These are phyloP conservation scores for Solanum chiquidenum DNA, from an alignment of 257 asterid genomes.

Conservation along the genomic window DNA sequence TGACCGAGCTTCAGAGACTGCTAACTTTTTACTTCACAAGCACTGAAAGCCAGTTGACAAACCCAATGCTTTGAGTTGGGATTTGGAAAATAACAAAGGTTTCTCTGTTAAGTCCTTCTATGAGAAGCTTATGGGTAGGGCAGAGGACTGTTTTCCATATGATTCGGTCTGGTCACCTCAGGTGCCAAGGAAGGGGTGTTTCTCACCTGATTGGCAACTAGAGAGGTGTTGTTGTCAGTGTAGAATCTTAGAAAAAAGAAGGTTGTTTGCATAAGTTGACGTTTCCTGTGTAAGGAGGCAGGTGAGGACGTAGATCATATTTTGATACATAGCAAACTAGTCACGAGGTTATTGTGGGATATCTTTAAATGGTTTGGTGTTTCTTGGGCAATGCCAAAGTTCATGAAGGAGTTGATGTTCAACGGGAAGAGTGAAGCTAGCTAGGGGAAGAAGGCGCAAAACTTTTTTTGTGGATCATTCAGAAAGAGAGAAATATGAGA, in stretches of 20 bases:
- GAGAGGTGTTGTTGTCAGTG: background rate
- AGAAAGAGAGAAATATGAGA: background rate
- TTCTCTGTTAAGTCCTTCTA: background rate
- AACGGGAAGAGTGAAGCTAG: background rate
- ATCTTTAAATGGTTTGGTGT: background rate
- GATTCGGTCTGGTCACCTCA: background rate
- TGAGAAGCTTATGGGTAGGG: background rate
- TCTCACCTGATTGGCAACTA: background rate
- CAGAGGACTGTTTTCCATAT: background rate
- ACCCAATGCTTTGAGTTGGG: background rate
- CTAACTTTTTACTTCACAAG: background rate
- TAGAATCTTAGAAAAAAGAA: background rate
- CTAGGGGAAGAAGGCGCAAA: background rate
- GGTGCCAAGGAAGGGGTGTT: background rate
- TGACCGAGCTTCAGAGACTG: background rate
- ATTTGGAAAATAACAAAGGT: background rate
- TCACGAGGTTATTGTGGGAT: background rate
- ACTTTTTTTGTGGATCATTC: background rate
- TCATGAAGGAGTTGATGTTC: background rate
- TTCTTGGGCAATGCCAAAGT: background rate
- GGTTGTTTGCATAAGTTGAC: background rate
- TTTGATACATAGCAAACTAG: background rate
- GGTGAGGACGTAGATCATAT: background rate
- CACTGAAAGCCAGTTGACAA: background rate
- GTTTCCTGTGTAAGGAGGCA: background rate